These are phyloP conservation scores for Alternaria triticina DNA, from an alignment of 2,329 filamentous ascomycete species.

Conservation along the genomic window DNA sequence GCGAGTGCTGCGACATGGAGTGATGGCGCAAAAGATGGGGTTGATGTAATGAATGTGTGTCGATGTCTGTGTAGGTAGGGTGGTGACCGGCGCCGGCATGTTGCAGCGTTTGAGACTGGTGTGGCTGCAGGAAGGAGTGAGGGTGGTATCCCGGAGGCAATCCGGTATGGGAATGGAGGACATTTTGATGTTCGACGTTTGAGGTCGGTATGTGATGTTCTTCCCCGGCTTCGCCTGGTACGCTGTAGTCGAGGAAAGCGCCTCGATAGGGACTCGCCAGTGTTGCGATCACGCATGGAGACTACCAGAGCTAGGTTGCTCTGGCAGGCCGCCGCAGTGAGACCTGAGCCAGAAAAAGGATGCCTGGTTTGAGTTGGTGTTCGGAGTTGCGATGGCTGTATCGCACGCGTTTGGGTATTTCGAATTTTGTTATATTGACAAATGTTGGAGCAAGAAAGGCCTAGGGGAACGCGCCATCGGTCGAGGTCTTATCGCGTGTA, in stretches of 20 bases:
- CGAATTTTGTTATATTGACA: slow-evolving; percentile 50
- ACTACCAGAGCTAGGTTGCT: slow-evolving; percentile 59
- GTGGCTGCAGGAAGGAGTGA: slow-evolving; percentile 48
- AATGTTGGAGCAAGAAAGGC: slow-evolving; percentile 48
- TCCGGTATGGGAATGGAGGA: slow-evolving; percentile 48
- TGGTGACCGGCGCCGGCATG: slow-evolving; percentile 45
- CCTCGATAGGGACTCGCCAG: slow-evolving; percentile 57
- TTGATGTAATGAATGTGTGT: slow-evolving; percentile 46
- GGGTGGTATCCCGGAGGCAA: slow-evolving; percentile 42
- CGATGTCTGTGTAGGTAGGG: slow-evolving; percentile 50
- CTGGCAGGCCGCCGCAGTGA: slow-evolving; percentile 55
- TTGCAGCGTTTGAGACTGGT: slow-evolving; percentile 47
- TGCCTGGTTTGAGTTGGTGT: slow-evolving; percentile 44
- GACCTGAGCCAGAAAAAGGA: slow-evolving; percentile 52
- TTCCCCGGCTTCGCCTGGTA: slow-evolving; percentile 53
- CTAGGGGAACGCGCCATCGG: slow-evolving; percentile 46
- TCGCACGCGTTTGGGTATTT: slow-evolving; percentile 51
- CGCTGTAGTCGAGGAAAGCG: slow-evolving; percentile 55
- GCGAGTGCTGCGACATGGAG: slow-evolving; percentile 47
- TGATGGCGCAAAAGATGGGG: slow-evolving; percentile 43
- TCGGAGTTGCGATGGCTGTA: slow-evolving; percentile 44
- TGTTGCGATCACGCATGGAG: slow-evolving; percentile 58
- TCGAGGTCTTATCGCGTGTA: slow-evolving; percentile 46
- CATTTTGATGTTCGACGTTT: slow-evolving; percentile 52
- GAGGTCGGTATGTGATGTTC: slow-evolving; percentile 49